Base-by-base conservation (phyloP, 1,284 basidiomycete species). In the Phylloboletellus chloephorus region DNA sequence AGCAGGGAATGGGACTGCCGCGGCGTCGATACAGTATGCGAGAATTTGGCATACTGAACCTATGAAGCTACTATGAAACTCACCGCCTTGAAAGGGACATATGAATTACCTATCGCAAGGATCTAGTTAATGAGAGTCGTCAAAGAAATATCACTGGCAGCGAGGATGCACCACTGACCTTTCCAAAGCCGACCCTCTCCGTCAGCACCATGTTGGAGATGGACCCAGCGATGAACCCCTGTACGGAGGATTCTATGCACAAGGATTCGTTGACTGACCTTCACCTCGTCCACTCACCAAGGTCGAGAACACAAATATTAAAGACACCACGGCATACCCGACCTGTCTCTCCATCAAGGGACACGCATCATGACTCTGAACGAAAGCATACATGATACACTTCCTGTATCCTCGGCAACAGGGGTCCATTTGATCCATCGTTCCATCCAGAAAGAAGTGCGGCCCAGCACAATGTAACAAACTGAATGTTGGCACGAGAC, bases 1-100 rank as follows among this genome's bases (percentile, higher is more conserved):
- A 1, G 71, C 65, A 2, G 79, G 78, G 51, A 79, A 85, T 1
- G 81, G 80, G 0, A 73, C 69, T 3, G 70, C 75, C 19, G 77
- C 64, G 7, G 73, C 66, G 49, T 77, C 69, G 19, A 83, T 60
- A 2, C 61, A 50, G 52, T 78, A 82, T 3, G 68, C 76, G 4
- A 74, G 37, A 2, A 61, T 46, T 37, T 67, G 58, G 3, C 47
- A 37, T 9, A 44, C 16, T 0, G 67, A 57, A 21, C 67, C 68
- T 53, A 46, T 30, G 3, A 9, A 33, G 34, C 15, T 10, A 33
- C n/a, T 4, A 16, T 15, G 11, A 17, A 7, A 32, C 25, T 12
- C 25, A 26, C 7, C 7, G 13, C 22, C 13, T 5, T 3, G 5
- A 23, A 28, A 7, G 17, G 19, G 21, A 7, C 7, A 22, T 12